Evolutionary conservation across 306 rosid species (phyloP).

Genomic region (Corylus heterophylla): DNA sequence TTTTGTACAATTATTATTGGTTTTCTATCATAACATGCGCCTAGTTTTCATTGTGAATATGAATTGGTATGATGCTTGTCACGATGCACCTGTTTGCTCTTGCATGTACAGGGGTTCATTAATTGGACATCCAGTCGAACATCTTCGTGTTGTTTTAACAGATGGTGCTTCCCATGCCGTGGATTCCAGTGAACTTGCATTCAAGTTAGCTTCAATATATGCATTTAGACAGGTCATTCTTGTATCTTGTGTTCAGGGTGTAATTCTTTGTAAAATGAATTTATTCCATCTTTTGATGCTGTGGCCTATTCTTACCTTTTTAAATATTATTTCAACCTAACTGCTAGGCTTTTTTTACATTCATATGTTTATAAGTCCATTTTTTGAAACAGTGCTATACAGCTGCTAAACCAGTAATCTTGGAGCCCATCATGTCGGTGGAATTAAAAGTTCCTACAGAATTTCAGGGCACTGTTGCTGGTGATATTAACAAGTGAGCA

Average conservation of each 20-base stretch:
- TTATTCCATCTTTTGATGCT: background rate
- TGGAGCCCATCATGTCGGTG: constrained; percentile 97
- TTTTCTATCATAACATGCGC: background rate
- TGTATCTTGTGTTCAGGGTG: constrained; percentile 4
- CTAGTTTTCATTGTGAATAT: background rate
- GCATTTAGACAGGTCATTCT: constrained; percentile 87
- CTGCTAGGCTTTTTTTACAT: constrained; percentile 4
- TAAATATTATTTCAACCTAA: constrained; percentile 16
- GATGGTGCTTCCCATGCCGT: constrained; percentile 99
- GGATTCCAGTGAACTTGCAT: constrained; percentile 99
- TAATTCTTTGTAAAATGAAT: constrained; percentile 19
- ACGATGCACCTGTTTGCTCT: constrained; percentile 19
- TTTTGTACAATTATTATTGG: background rate
- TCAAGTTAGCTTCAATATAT: constrained; percentile 92
- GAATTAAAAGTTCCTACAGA: constrained; percentile 97
- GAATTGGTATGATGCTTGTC: constrained; percentile 6
- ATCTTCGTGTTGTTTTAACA: constrained; percentile 71
- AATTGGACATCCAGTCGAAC: constrained; percentile 98
- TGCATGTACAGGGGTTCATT: constrained; percentile 72
- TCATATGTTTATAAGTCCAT: constrained; percentile 17
- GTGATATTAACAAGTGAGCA: constrained; percentile 93
- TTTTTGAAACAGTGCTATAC: constrained; percentile 68
- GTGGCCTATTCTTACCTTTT: background rate
- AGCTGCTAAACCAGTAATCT: constrained; percentile 80
- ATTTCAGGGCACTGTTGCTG: constrained; percentile 96